Percentiles rank a stretch among this genome's conserved stretches.
Evolutionary conservation across 495 filamentous ascomycete species (phyloP).

Genomic region (Staphylotrichum longicolle): DNA sequence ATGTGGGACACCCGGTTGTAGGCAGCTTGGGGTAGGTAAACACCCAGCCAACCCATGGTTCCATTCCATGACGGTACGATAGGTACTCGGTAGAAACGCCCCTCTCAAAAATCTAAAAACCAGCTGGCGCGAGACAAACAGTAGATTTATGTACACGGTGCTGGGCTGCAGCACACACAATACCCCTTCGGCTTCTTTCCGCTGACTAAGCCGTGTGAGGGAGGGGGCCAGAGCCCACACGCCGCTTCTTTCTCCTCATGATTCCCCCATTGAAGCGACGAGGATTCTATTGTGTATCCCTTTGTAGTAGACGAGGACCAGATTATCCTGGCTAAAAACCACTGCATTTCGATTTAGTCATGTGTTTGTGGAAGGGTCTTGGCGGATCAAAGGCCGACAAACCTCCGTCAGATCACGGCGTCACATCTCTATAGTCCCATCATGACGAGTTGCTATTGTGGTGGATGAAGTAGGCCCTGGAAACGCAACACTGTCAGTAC

Average conservation of each 20-base stretch:
- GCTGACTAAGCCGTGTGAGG: background rate
- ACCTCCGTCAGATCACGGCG: background rate
- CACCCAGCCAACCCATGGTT: background rate
- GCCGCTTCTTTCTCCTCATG: background rate
- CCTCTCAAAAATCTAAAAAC: constrained; percentile 11
- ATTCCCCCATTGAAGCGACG: background rate
- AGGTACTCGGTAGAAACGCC: background rate
- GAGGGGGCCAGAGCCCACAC: background rate
- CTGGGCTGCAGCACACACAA: constrained; percentile 6
- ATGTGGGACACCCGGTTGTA: background rate
- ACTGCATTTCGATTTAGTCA: background rate
- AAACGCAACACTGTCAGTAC: constrained; percentile 10
- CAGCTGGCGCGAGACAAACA: constrained; percentile 4
- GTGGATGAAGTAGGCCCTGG: constrained; percentile 57
- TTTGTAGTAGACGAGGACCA: constrained; percentile 11
- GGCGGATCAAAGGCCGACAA: too few relatives aligned
- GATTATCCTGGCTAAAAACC: constrained; percentile 1
- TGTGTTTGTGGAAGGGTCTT: too few relatives aligned
- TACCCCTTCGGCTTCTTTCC: background rate
- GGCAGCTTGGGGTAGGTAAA: background rate
- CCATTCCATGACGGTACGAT: background rate
- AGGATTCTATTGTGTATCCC: constrained; percentile 4
- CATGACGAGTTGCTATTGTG: constrained; percentile 39
- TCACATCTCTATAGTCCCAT: background rate
- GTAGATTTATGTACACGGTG: constrained; percentile 21